Evolutionary conservation across 306 rosid species (phyloP).

Genomic region (Acmispon strigosus): DNA sequence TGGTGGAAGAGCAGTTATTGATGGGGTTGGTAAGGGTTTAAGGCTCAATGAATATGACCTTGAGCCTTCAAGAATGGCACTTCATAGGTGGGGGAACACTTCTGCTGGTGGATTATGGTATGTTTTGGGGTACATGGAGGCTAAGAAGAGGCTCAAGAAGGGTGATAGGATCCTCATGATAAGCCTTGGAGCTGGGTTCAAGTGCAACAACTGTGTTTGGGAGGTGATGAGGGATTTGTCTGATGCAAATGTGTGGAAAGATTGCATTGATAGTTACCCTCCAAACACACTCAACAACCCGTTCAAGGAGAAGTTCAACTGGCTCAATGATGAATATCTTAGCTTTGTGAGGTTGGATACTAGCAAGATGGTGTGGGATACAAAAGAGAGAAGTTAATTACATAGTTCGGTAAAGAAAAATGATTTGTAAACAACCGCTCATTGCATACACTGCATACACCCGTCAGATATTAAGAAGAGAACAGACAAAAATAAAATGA

Average conservation of each 20-base stretch:
- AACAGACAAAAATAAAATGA: too few relatives aligned
- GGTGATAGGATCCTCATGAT: slow-evolving; percentile 70
- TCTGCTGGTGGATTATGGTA: slow-evolving; percentile 91
- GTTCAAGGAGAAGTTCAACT: slow-evolving; percentile 56
- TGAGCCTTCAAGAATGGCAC: slow-evolving; percentile 81
- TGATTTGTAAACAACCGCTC: too few relatives aligned
- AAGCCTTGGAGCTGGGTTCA: slow-evolving; percentile 87
- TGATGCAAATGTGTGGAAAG: slow-evolving; percentile 63
- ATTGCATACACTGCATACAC: too few relatives aligned
- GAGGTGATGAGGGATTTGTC: slow-evolving; percentile 65
- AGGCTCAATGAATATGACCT: slow-evolving; percentile 50
- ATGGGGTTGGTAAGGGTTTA: slow-evolving; percentile 67
- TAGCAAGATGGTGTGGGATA: not conserved
- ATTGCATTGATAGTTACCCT: slow-evolving; percentile 55
- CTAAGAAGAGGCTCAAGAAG: slow-evolving; percentile 71
- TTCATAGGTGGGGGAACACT: slow-evolving; percentile 80
- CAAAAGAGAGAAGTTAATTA: not conserved
- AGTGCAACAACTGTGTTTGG: slow-evolving; percentile 89
- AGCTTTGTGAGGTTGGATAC: slow-evolving; percentile 52
- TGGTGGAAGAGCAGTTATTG: slow-evolving; percentile 68
- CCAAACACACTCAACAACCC: slow-evolving; percentile 36
- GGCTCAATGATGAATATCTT: slow-evolving; percentile 68
- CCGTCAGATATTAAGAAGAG: too few relatives aligned
- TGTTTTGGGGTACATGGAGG: slow-evolving; percentile 90
- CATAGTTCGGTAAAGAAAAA: too few relatives aligned